Percentiles rank a stretch among this genome's conserved stretches.
Conservation (phyloP, 257 asterid species). For the Fraxinus americana region DNA sequence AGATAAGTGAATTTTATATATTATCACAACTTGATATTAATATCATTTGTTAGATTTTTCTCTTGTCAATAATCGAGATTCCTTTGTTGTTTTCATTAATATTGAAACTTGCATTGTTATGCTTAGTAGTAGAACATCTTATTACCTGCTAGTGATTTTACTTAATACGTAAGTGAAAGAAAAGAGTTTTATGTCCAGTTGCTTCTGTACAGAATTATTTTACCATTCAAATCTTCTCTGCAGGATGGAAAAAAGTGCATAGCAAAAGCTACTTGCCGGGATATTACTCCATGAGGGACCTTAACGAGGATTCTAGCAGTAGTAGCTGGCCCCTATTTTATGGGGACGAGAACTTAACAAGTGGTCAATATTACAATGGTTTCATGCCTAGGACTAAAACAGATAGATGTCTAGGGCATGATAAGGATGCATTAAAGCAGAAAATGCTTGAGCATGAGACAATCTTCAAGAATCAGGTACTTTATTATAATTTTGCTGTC, state of each 20-base stretch:
- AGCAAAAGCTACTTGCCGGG: slow-evolving; percentile 72
- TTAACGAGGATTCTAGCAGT: slow-evolving; percentile 86
- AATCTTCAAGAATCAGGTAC: slow-evolving; percentile 80
- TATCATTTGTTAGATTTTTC: neutral
- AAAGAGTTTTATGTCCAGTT: slow-evolving; percentile 12
- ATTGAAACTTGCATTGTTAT: neutral
- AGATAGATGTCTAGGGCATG: slow-evolving; percentile 60
- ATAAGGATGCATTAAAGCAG: slow-evolving; percentile 78
- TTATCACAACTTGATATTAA: neutral
- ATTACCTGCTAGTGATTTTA: neutral
- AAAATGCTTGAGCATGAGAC: slow-evolving; percentile 96
- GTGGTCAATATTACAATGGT: slow-evolving; percentile 67
- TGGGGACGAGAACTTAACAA: slow-evolving; percentile 54
- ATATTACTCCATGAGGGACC: slow-evolving; percentile 82
- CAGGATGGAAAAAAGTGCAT: slow-evolving; percentile 90
- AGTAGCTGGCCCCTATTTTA: slow-evolving; percentile 75
- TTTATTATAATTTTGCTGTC: slow-evolving; percentile 14
- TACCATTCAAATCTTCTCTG: slow-evolving; percentile 14
- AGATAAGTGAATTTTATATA: neutral
- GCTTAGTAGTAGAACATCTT: neutral
- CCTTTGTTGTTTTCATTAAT: neutral
- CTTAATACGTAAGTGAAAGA: neutral
- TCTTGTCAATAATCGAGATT: neutral
- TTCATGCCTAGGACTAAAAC: slow-evolving; percentile 44
- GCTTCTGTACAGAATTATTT: slow-evolving; percentile 7